These are phyloP conservation scores for Obba rivulosa DNA, from an alignment of 768 basidiomycete species.

Conservation along the genomic window DNA sequence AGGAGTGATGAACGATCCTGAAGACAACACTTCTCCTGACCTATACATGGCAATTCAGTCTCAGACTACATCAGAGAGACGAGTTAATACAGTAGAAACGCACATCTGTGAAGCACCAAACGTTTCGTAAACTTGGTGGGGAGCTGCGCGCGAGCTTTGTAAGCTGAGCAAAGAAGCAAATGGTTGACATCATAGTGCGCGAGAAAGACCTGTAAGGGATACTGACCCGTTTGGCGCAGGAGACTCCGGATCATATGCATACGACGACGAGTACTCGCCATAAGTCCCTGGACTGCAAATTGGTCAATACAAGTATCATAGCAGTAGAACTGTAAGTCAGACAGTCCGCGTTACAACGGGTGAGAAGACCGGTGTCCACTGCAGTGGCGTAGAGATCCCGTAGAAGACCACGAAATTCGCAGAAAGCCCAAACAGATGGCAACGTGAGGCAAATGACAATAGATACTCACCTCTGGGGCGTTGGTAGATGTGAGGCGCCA, in stretches of 20 bases:
- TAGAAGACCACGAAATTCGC: no score
- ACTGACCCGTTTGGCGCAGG: neutral
- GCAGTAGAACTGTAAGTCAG: no score
- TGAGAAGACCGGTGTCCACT: no score
- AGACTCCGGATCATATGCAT: neutral
- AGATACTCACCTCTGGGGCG: slow-evolving; percentile 28
- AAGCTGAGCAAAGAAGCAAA: neutral
- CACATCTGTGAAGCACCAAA: neutral
- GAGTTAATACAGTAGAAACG: neutral
- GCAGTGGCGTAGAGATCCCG: no score
- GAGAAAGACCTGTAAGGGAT: neutral
- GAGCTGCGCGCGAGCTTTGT: neutral
- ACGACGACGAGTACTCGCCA: neutral
- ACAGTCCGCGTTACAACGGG: no score
- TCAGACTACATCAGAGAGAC: no score
- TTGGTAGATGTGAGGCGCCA: slow-evolving; percentile 23
- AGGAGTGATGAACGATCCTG: slow-evolving; percentile 21
- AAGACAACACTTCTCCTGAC: no score
- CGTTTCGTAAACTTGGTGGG: neutral
- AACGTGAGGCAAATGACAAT: no score
- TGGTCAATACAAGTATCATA: neutral
- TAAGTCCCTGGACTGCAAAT: neutral
- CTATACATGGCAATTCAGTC: no score
- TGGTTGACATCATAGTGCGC: neutral
- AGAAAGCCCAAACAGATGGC: no score